These are phyloP conservation scores for Pulveroboletus sp. DNA, from an alignment of 768 basidiomycete genomes.

Conservation along the genomic window DNA sequence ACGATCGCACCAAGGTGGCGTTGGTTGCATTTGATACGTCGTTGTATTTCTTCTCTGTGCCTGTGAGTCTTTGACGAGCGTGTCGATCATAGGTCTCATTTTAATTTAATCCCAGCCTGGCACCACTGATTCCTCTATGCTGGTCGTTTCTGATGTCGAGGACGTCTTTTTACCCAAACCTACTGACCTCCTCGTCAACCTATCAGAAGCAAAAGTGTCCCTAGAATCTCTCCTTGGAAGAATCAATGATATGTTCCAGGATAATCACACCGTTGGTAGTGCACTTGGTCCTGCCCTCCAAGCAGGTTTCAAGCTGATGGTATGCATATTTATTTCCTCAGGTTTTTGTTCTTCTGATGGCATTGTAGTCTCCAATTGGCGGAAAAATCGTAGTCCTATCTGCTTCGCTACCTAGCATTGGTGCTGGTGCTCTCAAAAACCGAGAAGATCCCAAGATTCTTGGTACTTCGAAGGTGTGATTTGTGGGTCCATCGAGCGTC, in stretches of 20 bases:
- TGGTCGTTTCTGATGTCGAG: conserved; percentile 94
- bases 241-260: conserved; percentile 96
- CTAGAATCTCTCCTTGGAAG: conserved; percentile 78
- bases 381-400: conserved; percentile 91
- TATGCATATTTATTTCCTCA: conserved; percentile 27
- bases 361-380: conserved; percentile 74
- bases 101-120: conserved; percentile 44
- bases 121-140: conserved; percentile 79
- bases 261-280: conserved; percentile 89
- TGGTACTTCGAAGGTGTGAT: conserved; percentile 80
- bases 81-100: conserved; percentile 1
- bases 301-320: conserved; percentile 94
- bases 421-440: conserved; percentile 90
- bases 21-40: conserved; percentile 90
- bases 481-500: not conserved
- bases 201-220: conserved; percentile 75
- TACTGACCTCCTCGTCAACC: conserved; percentile 91
- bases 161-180: conserved; percentile 98
- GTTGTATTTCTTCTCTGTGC: conserved; percentile 94
- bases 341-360: not conserved
- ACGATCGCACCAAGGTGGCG: conserved; percentile 86
- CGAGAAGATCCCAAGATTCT: conserved; percentile 95
- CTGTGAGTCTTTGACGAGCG: conserved; percentile 35
- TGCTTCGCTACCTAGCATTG: conserved; percentile 79
- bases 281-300: conserved; percentile 93